Base-by-base conservation (phyloP, 106 monocot genomes). In the Platanthera zijinensis region DNA sequence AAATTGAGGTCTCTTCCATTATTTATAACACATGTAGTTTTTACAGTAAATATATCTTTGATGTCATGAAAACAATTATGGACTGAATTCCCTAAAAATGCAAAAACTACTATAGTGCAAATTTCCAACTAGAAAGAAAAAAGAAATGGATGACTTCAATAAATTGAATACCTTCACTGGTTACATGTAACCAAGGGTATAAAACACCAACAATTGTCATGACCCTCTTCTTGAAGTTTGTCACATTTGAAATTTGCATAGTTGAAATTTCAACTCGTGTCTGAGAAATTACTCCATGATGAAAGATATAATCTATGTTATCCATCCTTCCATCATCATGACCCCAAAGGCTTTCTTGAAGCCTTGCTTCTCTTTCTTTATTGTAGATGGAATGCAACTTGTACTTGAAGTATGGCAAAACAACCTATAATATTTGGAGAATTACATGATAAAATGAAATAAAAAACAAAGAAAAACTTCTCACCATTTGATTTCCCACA, bases 171-270 rank as follows among this genome's bases (percentile, higher is more conserved):
- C 97, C 97, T 89, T 97, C 97, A 83, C 83, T 91, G 39, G 89
- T 92, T 73, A 91, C 94, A 91, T 97, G 97, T 74, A 97, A 84
- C 93, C 91, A 97, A 74, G 97, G 97, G 84, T 97, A 97, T 82
- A 83, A 97, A 74, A 78, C 80, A 83, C 81, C 83, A 46, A 97
- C 75, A 61, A 90, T 72, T 79, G 82, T 67, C 67, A 73, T 74
- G 73, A 97, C 68, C 76, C 75, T 87, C 83, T 80, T 91, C 77
- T 79, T 97, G 28, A 91, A 57, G 71, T 21, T 71, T 52, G 70
- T 63, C 68, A 89, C 8, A 50, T 68, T 87, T 82, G 96, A 93
- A 50, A 45, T 64, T 71, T 85, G 79, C 22, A 53, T 17, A 21
- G 39, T 84, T 8, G 57, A 21, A 74, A 57, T 8, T 51, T 87